Evolutionary conservation across 345 rosid species (phyloP), one percentile per base, ranked within the genome.

Genomic region (Eucalyptus curtisii): DNA sequence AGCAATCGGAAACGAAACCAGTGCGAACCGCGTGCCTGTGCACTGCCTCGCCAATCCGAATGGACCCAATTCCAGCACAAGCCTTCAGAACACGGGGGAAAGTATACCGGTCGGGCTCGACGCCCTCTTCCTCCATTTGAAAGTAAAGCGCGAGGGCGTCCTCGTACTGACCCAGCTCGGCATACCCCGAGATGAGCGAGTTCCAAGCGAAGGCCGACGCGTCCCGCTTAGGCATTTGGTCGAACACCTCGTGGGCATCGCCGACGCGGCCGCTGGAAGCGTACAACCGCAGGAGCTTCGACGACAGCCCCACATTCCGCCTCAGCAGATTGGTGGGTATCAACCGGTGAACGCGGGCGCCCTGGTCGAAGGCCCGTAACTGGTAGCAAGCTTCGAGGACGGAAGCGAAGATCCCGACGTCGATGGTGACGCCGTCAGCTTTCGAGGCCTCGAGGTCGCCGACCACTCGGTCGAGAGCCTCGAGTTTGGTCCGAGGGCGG

Each of bases 41-140:
- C 86, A 97, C 95, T 0, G 95, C 96, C 91, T 95, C 94, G 13
- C 98, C 99, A 48, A 96, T 89, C 68, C 89, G 95, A 89, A 97
- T 89, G 47, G 92, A 90, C 48, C 99, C 96, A n/a, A 97, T 92
- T 84, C 99, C 97, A n/a, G 93, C 95, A 80, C 98, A 97, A 90
- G 98, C 97, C 88, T 95, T 97, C 87, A 97, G 68, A 52, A 93
- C 99, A 1, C 99, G 96, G 48, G 99, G 98, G 92, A 93, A 96
- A 13, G 99, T 96, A 89, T 94, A 94, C 61, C 89, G 92, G 90
- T 96, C 99, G 5, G 99, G 98, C 90, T 93, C 92, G 7, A 95
- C 95, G 12, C 95, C 95, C 6, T 95, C 98, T 91, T 97, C 99
- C 87, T 90, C 95, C 99, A 97, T 97, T 87, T 97, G 99, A 86